These are phyloP conservation scores for Phyllosticta paracitricarpa DNA, from an alignment of 2,329 filamentous ascomycete species.

Conservation along the genomic window DNA sequence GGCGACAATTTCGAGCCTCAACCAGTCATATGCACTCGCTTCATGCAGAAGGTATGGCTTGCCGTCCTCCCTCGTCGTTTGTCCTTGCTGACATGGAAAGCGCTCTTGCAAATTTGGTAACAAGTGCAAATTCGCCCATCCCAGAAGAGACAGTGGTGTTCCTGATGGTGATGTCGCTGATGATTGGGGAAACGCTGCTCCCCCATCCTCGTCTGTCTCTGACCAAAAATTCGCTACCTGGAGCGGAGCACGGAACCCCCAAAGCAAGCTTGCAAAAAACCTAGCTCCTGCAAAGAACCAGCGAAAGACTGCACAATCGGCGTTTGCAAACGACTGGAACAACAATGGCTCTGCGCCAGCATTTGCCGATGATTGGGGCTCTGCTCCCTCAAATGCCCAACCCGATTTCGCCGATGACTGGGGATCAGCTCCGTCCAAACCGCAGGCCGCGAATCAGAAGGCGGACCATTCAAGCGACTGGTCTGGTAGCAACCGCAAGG, in stretches of 20 bases:
- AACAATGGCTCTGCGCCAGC: background rate
- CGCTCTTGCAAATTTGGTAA: constrained; percentile 3
- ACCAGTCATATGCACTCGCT: background rate
- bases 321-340: constrained; percentile 2
- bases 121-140: background rate
- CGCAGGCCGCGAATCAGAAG: background rate
- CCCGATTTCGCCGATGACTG: constrained; percentile 1
- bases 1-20: background rate
- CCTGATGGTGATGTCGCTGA: background rate
- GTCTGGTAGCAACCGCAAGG: background rate
- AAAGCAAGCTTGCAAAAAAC: background rate
- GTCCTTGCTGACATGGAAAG: background rate
- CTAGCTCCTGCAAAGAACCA: background rate
- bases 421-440: background rate
- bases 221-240: background rate
- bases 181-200: background rate
- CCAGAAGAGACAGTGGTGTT: background rate
- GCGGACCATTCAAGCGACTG: background rate
- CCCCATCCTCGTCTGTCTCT: background rate
- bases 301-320: background rate
- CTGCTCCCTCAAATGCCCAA: background rate
- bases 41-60: background rate
- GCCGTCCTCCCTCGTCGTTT: background rate
- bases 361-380: background rate
- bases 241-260: background rate